Evolutionary conservation across 495 filamentous ascomycete genomes (phyloP).

Genomic region (Penicillium samsonianum): DNA sequence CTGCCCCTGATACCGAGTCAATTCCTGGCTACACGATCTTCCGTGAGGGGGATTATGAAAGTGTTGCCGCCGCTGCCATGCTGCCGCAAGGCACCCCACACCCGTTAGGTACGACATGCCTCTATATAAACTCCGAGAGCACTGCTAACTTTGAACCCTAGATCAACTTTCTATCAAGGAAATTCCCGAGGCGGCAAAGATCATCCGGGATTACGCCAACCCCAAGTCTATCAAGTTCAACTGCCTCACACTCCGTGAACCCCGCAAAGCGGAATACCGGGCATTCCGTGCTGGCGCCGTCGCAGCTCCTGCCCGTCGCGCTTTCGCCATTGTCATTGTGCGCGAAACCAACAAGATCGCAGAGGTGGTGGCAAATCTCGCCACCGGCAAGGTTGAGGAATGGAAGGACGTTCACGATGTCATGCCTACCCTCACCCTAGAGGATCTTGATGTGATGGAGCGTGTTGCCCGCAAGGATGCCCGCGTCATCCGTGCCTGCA

Average conservation of each 20-base stretch:
- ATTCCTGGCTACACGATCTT: conserved; percentile 42
- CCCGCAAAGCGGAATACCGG: conserved; percentile 75
- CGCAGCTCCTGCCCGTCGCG: conserved; percentile 34
- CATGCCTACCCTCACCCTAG: conserved; percentile 86
- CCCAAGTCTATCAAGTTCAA: conserved; percentile 67
- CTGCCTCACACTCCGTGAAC: conserved; percentile 79
- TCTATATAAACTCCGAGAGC: not conserved
- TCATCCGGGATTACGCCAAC: conserved; percentile 36
- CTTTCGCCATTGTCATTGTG: conserved; percentile 38
- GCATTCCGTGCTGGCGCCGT: conserved; percentile 66
- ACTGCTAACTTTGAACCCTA: conserved; percentile 5
- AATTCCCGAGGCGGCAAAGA: conserved; percentile 33
- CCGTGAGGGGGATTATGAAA: conserved; percentile 39
- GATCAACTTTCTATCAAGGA: conserved; percentile 39
- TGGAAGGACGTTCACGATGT: conserved; percentile 74
- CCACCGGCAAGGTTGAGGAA: conserved; percentile 63
- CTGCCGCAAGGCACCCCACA: conserved; percentile 31
- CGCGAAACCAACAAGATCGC: conserved; percentile 49
- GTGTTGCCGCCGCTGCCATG: conserved; percentile 36
- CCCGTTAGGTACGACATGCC: conserved; percentile 29
- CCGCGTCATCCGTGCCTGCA: conserved; percentile 84
- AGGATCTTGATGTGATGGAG: conserved; percentile 84
- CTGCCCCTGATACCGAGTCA: conserved; percentile 38
- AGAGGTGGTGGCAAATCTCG: conserved; percentile 76
- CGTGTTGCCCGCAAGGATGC: conserved; percentile 69